A percentile compares a stretch with the other conserved stretches of the same genome.
Conservation (phyloP, 345 rosid genomes). For the Sonneratia alba region DNA sequence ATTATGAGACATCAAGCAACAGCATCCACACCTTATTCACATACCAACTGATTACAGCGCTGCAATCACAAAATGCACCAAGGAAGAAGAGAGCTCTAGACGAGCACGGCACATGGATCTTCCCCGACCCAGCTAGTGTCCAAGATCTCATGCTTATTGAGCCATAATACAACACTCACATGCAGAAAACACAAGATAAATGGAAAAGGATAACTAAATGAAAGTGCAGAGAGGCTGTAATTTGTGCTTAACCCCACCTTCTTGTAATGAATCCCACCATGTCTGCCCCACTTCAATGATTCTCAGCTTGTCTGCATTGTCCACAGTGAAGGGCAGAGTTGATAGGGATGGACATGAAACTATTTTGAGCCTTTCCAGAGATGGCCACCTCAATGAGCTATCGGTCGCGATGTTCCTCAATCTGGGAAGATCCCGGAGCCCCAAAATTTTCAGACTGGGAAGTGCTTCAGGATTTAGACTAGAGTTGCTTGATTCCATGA, state of each 20-base stretch:
- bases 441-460: neutral
- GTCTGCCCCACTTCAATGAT: neutral
- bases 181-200: neutral
- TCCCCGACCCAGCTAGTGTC: too few relatives aligned
- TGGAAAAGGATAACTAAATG: neutral
- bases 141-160: too few relatives aligned
- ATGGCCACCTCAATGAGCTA: neutral
- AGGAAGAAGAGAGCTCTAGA: neutral
- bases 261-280: conserved; percentile 3
- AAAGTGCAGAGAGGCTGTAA: neutral
- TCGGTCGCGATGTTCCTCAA: neutral
- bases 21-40: neutral
- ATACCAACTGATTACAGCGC: neutral
- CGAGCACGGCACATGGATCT: too few relatives aligned
- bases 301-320: conserved; percentile 1
- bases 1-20: too few relatives aligned
- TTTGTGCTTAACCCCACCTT: neutral
- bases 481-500: neutral
- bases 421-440: neutral
- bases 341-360: conserved; percentile 1
- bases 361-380: neutral
- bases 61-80: neutral
- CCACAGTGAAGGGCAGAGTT: neutral
- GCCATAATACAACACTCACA: neutral
- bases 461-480: neutral